Evolutionary conservation across 352 stramenopile species (phyloP), one percentile per base, ranked within the genome.

Genomic region (Pythium myriotylum): DNA sequence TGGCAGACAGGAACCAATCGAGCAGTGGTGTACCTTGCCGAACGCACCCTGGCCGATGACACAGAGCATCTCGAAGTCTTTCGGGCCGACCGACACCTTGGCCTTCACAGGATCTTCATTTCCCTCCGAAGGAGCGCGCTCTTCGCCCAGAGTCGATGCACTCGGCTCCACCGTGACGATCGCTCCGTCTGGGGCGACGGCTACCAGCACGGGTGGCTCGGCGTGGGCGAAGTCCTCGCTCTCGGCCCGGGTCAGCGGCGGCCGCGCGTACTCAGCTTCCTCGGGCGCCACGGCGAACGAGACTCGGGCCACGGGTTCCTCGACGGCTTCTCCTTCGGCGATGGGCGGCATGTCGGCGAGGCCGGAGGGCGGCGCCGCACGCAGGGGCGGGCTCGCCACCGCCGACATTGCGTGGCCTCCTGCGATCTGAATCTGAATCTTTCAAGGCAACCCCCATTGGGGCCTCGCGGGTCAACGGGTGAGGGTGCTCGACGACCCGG

Each of bases 41-140:
- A 92, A 95, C 0, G 84, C 84, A 37, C 86, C 86, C 56, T 89
- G 77, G n/a, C 86, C 86, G 54, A 95, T 90, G 37, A 95, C 83
- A 50, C 83, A 89, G 1, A 94, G 76, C 55, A 94, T 54, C 46
- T 93, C 86, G 54, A 94, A 94, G 56, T 94, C 81, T 32, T 77
- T 72, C 19, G 85, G 85, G 0, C 81, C 83, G n/a, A 92, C 63
- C 54, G 62, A 70, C 29, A 50, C 45, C 43, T 62, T 67, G n/a
- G 37, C 7, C 19, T 20, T 10, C n/a, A 47, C 53, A 17, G 6
- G 29, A n/a, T 24, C 37, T 55, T 39, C 29, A 10, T 10, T 5
- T 5, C 10, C 29, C 10, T 10, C 29, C 10, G 10, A 10, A 35
- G 5, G 5, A 35, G 29, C 29, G 5, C 29, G 5, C 29, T 35